A percentile compares a stretch with the other conserved stretches of the same genome.
Conservation (phyloP, 371 early-diverging fungal genomes). For the Syncephalastrum contaminatum region DNA sequence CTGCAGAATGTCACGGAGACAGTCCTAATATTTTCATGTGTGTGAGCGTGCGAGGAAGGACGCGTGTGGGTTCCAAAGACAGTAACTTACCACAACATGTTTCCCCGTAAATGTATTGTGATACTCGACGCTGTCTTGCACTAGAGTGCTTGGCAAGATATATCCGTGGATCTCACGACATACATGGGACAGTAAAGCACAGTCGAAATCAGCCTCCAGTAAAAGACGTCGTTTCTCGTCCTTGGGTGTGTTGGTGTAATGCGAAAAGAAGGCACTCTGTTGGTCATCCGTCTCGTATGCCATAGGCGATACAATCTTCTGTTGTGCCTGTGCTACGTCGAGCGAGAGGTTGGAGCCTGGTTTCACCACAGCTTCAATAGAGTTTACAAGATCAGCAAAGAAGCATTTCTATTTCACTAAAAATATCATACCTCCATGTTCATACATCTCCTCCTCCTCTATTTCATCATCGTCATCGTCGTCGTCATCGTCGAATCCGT, state of each 20-base stretch:
- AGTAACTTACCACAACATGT: slow-evolving; percentile 71
- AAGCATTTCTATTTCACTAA: too few relatives aligned
- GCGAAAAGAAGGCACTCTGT: slow-evolving; percentile 15
- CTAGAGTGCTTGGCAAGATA: slow-evolving; percentile 42
- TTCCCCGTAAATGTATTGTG: slow-evolving; percentile 76
- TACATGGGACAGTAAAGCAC: slow-evolving; percentile 77
- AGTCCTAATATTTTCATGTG: slow-evolving; percentile 37
- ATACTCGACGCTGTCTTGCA: slow-evolving; percentile 77
- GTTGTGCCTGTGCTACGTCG: not conserved
- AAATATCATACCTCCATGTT: too few relatives aligned
- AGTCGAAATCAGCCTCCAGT: slow-evolving; percentile 23
- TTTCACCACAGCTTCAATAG: too few relatives aligned
- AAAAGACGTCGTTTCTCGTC: too few relatives aligned
- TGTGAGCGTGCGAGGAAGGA: too few relatives aligned
- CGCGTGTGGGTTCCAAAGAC: too few relatives aligned
- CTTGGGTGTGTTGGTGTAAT: not conserved
- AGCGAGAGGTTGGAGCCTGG: too few relatives aligned
- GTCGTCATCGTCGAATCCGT: slow-evolving; percentile 1
- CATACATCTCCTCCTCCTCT: too few relatives aligned
- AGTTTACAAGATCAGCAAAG: too few relatives aligned
- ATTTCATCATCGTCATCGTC: slow-evolving; percentile 1
- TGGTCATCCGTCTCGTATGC: slow-evolving; percentile 15
- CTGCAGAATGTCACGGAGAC: slow-evolving; percentile 56
- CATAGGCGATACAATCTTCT: slow-evolving; percentile 13
- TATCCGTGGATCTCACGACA: slow-evolving; percentile 65